phyloP scores from a whole-genome alignment of 176 grass and related monocot genomes.

The Leersia perrieri region DNA sequence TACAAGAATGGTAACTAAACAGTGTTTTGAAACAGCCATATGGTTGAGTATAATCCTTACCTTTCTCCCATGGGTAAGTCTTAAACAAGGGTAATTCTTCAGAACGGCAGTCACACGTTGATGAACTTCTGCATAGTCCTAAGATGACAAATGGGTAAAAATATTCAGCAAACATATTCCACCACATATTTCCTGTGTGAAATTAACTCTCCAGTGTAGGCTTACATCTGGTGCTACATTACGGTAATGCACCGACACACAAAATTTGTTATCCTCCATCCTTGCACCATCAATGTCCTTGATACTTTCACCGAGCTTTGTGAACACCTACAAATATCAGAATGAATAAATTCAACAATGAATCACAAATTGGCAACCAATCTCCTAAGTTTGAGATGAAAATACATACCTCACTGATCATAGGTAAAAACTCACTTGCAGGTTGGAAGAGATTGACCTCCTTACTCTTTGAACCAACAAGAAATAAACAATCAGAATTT shows the following conservation, averaged over 20 bases:
- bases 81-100: constrained; percentile 70
- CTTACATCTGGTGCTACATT: constrained; percentile 69
- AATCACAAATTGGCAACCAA: constrained; percentile 12
- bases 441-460: constrained; percentile 93
- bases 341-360: constrained; percentile 20
- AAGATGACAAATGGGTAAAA: constrained; percentile 6
- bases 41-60: constrained; percentile 26
- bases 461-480: constrained; percentile 48
- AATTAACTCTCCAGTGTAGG: constrained; percentile 15
- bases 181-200: not conserved
- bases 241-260: constrained; percentile 89
- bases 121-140: constrained; percentile 69
- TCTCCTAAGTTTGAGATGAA: constrained; percentile 6
- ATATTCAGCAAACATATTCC: not conserved
- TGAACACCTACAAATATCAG: constrained; percentile 59
- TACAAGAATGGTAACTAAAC: not conserved
- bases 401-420: constrained; percentile 70
- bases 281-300: constrained; percentile 65
- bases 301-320: constrained; percentile 65
- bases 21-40: not conserved
- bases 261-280: constrained; percentile 97
- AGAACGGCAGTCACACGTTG: constrained; percentile 65
- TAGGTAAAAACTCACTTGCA: constrained; percentile 89
- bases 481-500: constrained; percentile 4
- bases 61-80: constrained; percentile 92